These are phyloP conservation scores for Coccinonectria pachysandricola DNA, from an alignment of 2,329 filamentous ascomycete species.

Conservation along the genomic window DNA sequence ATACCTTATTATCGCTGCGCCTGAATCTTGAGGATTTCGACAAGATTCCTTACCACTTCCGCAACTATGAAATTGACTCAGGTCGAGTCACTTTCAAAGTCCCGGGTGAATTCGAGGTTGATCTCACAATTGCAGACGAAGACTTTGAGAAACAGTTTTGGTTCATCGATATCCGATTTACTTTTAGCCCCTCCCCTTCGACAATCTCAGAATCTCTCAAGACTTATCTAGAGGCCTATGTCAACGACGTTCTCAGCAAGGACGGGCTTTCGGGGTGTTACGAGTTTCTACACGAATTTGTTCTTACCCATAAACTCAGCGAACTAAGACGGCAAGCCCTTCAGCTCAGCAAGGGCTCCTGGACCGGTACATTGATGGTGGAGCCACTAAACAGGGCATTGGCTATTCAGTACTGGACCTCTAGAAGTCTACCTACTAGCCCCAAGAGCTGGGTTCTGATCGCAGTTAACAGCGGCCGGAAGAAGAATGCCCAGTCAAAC, in stretches of 20 bases:
- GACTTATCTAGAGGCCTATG: slow-evolving; percentile 54
- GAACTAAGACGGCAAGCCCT: slow-evolving; percentile 69
- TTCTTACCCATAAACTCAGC: slow-evolving; percentile 82
- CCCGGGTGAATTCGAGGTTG: slow-evolving; percentile 78
- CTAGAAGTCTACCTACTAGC: slow-evolving; percentile 38
- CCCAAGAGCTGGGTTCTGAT: slow-evolving; percentile 87
- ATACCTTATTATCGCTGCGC: slow-evolving; percentile 71
- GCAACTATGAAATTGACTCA: slow-evolving; percentile 65
- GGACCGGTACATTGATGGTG: slow-evolving; percentile 68
- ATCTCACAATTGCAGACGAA: slow-evolving; percentile 83
- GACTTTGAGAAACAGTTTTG: slow-evolving; percentile 76
- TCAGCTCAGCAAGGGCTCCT: slow-evolving; percentile 57
- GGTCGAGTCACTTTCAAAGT: slow-evolving; percentile 88
- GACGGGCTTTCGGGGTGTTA: slow-evolving; percentile 74
- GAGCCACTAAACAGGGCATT: slow-evolving; percentile 74
- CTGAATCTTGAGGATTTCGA: slow-evolving; percentile 79
- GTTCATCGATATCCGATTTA: slow-evolving; percentile 85
- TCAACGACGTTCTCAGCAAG: slow-evolving; percentile 60
- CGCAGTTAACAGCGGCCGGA: slow-evolving; percentile 61
- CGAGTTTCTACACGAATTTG: slow-evolving; percentile 74
- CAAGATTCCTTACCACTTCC: slow-evolving; percentile 62
- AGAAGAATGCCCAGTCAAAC: slow-evolving; percentile 28
- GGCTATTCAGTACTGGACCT: slow-evolving; percentile 84
- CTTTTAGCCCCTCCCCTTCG: slow-evolving; percentile 60
- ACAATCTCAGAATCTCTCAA: slow-evolving; percentile 54